These are phyloP conservation scores for Xerocomellus intermedius DNA, from an alignment of 768 basidiomycete species.

Conservation along the genomic window DNA sequence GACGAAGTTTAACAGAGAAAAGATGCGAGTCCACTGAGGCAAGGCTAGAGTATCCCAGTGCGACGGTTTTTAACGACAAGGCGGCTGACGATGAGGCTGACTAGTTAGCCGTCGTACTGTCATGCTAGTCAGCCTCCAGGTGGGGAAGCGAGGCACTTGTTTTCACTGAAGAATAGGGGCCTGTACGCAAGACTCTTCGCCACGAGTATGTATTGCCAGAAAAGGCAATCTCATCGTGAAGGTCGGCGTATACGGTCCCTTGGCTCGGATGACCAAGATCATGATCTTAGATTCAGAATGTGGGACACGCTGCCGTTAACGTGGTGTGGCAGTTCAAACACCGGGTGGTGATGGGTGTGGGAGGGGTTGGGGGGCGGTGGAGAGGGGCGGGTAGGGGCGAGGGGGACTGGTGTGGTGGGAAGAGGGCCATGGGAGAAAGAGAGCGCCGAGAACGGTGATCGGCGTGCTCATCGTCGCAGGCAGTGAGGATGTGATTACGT, in stretches of 20 bases:
- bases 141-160: too few species aligned
- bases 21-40: not conserved
- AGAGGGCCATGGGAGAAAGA: not conserved
- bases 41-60: not conserved
- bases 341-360: not conserved
- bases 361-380: not conserved
- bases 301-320: too few species aligned
- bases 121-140: too few species aligned
- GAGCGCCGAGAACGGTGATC: not conserved
- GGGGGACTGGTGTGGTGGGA: not conserved
- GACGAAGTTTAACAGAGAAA: not conserved
- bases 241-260: too few species aligned
- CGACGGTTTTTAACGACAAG: not conserved
- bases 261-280: too few species aligned
- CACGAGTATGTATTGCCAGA: too few species aligned
- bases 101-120: not conserved
- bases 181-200: too few species aligned
- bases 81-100: constrained; percentile 16
- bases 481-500: constrained; percentile 25
- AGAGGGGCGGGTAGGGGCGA: not conserved
- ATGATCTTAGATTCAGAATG: not conserved
- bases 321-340: too few species aligned
- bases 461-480: constrained; percentile 23
- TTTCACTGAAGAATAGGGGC: not conserved
- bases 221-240: too few species aligned